phyloP scores from a whole-genome alignment of 768 basidiomycete species.

The Suillus luteus region DNA sequence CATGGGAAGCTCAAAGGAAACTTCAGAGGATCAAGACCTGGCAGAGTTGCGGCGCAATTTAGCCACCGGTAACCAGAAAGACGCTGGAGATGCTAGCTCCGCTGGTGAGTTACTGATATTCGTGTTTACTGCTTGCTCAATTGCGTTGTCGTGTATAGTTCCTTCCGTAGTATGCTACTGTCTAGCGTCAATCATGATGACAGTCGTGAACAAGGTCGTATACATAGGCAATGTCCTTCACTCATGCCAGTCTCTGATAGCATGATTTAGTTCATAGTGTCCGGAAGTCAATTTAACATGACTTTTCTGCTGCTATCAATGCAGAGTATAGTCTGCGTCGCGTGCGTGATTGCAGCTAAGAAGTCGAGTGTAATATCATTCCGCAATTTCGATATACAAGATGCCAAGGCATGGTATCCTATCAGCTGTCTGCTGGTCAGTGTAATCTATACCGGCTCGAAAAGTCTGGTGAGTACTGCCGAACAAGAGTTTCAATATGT shows the following conservation, averaged over 20 bases:
- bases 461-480: slow-evolving; percentile 78
- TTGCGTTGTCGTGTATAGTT: slow-evolving; percentile 44
- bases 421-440: slow-evolving; percentile 89
- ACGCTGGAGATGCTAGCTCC: slow-evolving; percentile 21
- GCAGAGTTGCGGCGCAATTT: slow-evolving; percentile 58
- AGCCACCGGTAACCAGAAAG: slow-evolving; percentile 39
- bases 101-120: slow-evolving; percentile 22
- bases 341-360: slow-evolving; percentile 76
- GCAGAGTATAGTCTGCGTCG: slow-evolving; percentile 85
- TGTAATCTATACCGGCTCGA: slow-evolving; percentile 98
- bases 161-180: slow-evolving; percentile 89
- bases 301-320: slow-evolving; percentile 92
- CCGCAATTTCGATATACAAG: slow-evolving; percentile 76
- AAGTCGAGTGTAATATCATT: slow-evolving; percentile 79
- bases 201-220: slow-evolving; percentile 89
- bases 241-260: slow-evolving; percentile 7
- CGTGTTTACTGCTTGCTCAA: neutral
- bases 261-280: slow-evolving; percentile 80
- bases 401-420: slow-evolving; percentile 93
- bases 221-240: neutral
- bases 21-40: slow-evolving; percentile 41
- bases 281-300: slow-evolving; percentile 93
- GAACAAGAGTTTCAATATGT: neutral
- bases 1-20: slow-evolving; percentile 16
- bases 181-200: slow-evolving; percentile 93